phyloP scores from a whole-genome alignment of 1,139 yeast genomes.

The Pichia sp. region DNA sequence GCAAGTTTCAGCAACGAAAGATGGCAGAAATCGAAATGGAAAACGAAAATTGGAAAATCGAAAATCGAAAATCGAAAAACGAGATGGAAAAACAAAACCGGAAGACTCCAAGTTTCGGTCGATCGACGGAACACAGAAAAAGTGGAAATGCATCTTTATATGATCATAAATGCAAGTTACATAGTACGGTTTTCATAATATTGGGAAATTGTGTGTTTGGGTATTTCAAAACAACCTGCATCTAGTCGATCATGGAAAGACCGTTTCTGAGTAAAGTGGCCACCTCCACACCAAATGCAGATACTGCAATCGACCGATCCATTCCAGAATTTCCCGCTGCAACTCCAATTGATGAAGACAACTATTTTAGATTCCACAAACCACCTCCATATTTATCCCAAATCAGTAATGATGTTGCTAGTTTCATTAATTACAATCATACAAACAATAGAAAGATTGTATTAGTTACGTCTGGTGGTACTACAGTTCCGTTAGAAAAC shows the following conservation, averaged over 20 bases:
- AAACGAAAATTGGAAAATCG: neutral
- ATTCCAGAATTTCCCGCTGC: constrained; percentile 80
- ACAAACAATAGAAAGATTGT: constrained; percentile 48
- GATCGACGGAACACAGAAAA: neutral
- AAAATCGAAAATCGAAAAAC: too few relatives aligned
- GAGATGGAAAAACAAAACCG: too few relatives aligned
- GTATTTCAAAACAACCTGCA: too few relatives aligned
- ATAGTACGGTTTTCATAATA: too few relatives aligned
- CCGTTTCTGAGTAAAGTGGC: constrained; percentile 15
- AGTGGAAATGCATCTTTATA: neutral
- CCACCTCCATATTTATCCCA: constrained; percentile 71
- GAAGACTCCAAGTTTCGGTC: neutral
- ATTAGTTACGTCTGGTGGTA: constrained; percentile 93
- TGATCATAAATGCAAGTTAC: too few relatives aligned
- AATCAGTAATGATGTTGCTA: constrained; percentile 47
- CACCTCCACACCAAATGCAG: constrained; percentile 61
- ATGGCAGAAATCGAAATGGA: neutral
- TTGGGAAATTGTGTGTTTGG: neutral
- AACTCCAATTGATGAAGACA: constrained; percentile 61
- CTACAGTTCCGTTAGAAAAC: constrained; percentile 94
- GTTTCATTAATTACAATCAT: constrained; percentile 50
- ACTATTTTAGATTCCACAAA: constrained; percentile 62
- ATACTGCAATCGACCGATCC: constrained; percentile 70
- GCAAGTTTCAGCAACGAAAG: neutral
- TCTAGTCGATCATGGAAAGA: neutral